phyloP scores from a whole-genome alignment of 116 monocot genomes.

The Trichopus zeylanicus region DNA sequence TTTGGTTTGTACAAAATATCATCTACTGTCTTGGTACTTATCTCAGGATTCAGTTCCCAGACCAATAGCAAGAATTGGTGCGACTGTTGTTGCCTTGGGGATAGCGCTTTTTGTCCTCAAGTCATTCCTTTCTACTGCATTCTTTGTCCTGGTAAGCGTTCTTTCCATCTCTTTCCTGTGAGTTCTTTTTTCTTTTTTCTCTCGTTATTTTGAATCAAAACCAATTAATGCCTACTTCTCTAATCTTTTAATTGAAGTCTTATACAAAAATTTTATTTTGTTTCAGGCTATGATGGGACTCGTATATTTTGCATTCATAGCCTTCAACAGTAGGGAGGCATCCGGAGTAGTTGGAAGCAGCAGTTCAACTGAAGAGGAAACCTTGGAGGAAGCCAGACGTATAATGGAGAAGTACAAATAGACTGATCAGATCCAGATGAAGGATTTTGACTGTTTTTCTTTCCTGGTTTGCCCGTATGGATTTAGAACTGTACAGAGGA shows the following conservation, averaged over 20 bases:
- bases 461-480: neutral
- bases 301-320: slow-evolving; percentile 57
- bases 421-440: neutral
- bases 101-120: slow-evolving; percentile 72
- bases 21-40: neutral
- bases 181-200: no score
- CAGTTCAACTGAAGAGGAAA: slow-evolving; percentile 51
- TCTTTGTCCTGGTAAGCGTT: slow-evolving; percentile 73
- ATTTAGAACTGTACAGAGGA: neutral
- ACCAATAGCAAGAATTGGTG: slow-evolving; percentile 64
- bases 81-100: slow-evolving; percentile 30
- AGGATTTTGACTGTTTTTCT: neutral
- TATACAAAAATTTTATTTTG: no score
- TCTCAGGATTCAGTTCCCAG: slow-evolving; percentile 72
- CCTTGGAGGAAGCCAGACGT: slow-evolving; percentile 80
- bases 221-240: no score
- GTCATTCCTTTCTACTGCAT: slow-evolving; percentile 75
- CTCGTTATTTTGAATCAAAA: no score
- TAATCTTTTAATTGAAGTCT: no score
- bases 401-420: slow-evolving; percentile 99
- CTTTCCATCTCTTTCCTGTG: neutral
- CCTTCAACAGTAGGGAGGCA: slow-evolving; percentile 56
- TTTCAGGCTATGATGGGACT: slow-evolving; percentile 81
- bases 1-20: neutral
- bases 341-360: slow-evolving; percentile 12